Conservation (phyloP, 805 yeast genomes). For the Pichia membranifaciens region DNA sequence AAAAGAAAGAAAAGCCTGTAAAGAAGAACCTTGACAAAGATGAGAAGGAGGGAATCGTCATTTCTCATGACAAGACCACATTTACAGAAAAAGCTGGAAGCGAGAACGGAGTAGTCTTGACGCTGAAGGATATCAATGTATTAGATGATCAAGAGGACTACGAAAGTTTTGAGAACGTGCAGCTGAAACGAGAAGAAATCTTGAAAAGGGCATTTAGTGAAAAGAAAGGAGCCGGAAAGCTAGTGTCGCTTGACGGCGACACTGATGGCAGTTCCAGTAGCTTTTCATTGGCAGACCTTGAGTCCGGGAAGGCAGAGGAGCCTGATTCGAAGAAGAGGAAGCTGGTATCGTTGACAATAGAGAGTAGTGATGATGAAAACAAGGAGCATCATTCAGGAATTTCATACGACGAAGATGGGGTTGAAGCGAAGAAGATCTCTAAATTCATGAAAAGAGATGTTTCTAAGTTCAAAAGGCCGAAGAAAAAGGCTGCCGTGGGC, state of each 20-base stretch:
- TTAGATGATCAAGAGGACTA: conserved; percentile 26
- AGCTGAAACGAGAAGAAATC: conserved; percentile 14
- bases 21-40: conserved; percentile 6
- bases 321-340: conserved; percentile 12
- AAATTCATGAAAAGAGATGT: conserved; percentile 10
- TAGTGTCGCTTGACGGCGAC: conserved; percentile 15
- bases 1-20: conserved; percentile 2
- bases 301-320: not conserved
- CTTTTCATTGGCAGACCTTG: conserved; percentile 22
- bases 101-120: conserved; percentile 44
- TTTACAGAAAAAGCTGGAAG: conserved; percentile 31
- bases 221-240: conserved; percentile 29
- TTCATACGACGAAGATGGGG: conserved; percentile 1
- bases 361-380: conserved; percentile 14
- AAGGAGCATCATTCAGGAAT: conserved; percentile 7
- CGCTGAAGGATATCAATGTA: conserved; percentile 23
- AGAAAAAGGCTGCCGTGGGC: conserved; percentile 15
- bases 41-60: conserved; percentile 28
- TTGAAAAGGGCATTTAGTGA: conserved; percentile 18
- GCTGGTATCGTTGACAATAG: conserved; percentile 14
- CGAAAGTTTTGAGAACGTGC: conserved; percentile 37
- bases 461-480: conserved; percentile 21
- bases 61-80: conserved; percentile 41
- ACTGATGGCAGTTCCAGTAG: conserved; percentile 10
- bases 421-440: conserved; percentile 10